A percentile compares a stretch with the other conserved stretches of the same genome.
These are phyloP conservation scores for Ailanthus altissimus DNA, from an alignment of 345 rosid species.

Conservation along the genomic window DNA sequence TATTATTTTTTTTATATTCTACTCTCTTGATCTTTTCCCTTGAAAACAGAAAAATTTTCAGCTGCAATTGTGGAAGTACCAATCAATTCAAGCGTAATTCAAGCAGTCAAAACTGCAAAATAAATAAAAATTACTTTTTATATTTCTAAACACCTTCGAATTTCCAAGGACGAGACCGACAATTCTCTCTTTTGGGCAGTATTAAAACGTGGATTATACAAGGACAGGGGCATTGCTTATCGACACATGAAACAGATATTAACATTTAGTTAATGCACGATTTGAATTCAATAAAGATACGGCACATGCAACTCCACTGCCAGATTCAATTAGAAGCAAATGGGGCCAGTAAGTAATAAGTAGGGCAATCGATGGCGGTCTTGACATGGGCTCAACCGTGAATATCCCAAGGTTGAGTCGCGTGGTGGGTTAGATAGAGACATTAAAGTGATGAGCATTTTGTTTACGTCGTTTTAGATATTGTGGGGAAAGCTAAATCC, in stretches of 20 bases:
- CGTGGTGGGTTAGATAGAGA: background rate
- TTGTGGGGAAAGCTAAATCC: background rate
- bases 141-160: too few species aligned
- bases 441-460: background rate
- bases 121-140: too few species aligned
- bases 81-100: too few species aligned
- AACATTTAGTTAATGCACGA: background rate
- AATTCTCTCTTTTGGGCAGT: too few species aligned
- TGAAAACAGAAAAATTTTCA: background rate
- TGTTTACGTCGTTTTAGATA: background rate
- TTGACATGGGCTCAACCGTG: constrained; percentile 15
- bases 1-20: too few species aligned
- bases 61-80: too few species aligned
- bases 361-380: background rate
- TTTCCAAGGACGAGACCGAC: too few species aligned
- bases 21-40: background rate
- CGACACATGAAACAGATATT: too few species aligned
- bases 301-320: constrained; percentile 19
- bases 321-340: background rate
- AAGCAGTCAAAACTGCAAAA: too few species aligned
- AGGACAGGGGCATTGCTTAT: background rate
- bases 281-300: background rate
- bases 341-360: background rate
- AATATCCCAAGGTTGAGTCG: background rate
- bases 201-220: too few species aligned